Evolutionary conservation across 371 early-diverging fungal species (phyloP), one percentile per base, ranked within the genome.

Genomic region (Haplosporangium sp.): DNA sequence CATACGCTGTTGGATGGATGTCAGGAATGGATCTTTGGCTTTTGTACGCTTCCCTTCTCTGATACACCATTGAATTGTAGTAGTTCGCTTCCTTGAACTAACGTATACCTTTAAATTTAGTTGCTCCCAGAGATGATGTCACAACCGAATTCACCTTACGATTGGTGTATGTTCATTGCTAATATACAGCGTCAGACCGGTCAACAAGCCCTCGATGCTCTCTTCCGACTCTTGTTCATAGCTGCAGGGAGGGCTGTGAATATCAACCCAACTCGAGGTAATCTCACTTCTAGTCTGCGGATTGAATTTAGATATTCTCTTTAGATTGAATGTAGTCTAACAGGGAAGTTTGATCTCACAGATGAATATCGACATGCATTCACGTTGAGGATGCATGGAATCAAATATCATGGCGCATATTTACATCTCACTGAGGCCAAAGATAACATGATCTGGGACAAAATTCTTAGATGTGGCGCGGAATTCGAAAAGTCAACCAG

Each of bases 1-100:
- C 1, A 47, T 81, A 40, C 75, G 82, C 3, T 81, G 82, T 67
- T 81, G 82, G 82, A 72, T 66, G 50, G 82, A 81, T 53, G 82
- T 74, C 27, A 67, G 82, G 53, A 69, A 71, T 35, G 67, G 82
- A 42, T 57, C 82, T 5, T 57, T 81, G 55, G 75, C 69, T 8
- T 65, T 75, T 48, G 82, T 81, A 69, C 45, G 82, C 65, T 4
- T 3, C 8, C 0, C 4, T 5, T 15, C 39, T 52, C 27, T n/a
- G 10, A 39, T 13, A 39, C 4, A 2, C 8, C 27, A 39, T 19
- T 2, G 42, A 17, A 8, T 27, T 11, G 19, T 8, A 42, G 3
- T 60, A n/a, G 39, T 2, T 35, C 6, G n/a, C n/a, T n/a, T 50
- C 44, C 15, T 15, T n/a, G 50, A n/a, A 37, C 40, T 40, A 55